A percentile compares a stretch with the other conserved stretches of the same genome.
These are phyloP conservation scores for Mimosa bimucronata DNA, from an alignment of 306 rosid genomes.

Conservation along the genomic window DNA sequence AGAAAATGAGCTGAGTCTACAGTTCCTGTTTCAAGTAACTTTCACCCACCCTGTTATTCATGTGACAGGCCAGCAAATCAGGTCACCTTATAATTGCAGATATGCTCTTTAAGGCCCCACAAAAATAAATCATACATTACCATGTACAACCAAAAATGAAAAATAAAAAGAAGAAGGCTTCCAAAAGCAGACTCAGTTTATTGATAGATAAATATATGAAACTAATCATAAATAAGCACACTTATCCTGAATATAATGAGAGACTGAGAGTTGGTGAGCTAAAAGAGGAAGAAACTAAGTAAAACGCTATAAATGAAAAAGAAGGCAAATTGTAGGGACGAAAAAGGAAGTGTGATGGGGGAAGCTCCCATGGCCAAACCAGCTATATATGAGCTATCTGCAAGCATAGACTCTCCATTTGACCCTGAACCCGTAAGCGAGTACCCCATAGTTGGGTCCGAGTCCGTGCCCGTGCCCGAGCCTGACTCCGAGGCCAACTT, in stretches of 20 bases:
- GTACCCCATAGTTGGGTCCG: not conserved
- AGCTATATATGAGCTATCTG: constrained; percentile 90
- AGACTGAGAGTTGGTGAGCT: constrained; percentile 4
- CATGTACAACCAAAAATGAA: not conserved
- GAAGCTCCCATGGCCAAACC: constrained; percentile 98
- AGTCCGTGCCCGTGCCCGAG: not conserved
- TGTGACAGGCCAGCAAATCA: not conserved
- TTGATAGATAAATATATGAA: not conserved
- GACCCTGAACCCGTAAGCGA: not conserved
- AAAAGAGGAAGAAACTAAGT: constrained; percentile 36
- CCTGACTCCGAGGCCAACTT: not conserved
- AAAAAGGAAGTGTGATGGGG: constrained; percentile 36
- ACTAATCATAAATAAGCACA: not conserved
- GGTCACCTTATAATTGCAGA: not conserved
- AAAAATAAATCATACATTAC: not conserved
- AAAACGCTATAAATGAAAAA: constrained; percentile 24
- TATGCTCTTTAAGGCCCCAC: not conserved
- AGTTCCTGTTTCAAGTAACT: not conserved
- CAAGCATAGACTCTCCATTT: constrained; percentile 42
- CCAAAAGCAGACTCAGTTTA: not conserved
- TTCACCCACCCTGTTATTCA: not conserved
- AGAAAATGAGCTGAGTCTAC: not conserved
- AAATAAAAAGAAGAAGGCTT: not conserved
- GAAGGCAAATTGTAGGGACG: constrained; percentile 19
- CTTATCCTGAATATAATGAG: not conserved